These are phyloP conservation scores for Powellomyces hirtus DNA, from an alignment of 192 early-diverging fungal species.

Conservation along the genomic window DNA sequence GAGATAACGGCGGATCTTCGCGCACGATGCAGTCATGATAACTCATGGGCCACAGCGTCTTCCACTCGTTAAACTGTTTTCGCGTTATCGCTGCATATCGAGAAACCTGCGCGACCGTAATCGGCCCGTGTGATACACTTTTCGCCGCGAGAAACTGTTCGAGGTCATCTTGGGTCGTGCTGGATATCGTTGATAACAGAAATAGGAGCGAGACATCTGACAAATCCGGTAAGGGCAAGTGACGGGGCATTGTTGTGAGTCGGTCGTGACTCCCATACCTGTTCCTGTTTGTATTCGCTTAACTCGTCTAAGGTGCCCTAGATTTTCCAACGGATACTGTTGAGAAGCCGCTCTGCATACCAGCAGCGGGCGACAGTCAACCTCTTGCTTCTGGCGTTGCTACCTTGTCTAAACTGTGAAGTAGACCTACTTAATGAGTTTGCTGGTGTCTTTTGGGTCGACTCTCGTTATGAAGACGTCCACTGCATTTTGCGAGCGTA, in stretches of 20 bases:
- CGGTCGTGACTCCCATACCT: background rate
- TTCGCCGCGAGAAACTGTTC: background rate
- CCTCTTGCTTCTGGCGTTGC: no score
- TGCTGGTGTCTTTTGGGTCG: constrained; percentile 19
- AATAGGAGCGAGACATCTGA: background rate
- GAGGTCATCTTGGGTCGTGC: constrained; percentile 1
- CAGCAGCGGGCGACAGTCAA: background rate
- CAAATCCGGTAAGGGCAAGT: background rate
- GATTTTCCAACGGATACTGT: constrained; percentile 11
- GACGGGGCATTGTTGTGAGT: no score
- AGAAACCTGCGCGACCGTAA: constrained; percentile 50
- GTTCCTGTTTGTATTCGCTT: background rate
- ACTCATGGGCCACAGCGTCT: constrained; percentile 74
- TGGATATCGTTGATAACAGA: constrained; percentile 2
- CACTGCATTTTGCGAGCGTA: background rate
- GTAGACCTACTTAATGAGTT: constrained; percentile 24
- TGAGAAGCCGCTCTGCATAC: constrained; percentile 1
- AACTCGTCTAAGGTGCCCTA: constrained; percentile 24
- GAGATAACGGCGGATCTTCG: background rate
- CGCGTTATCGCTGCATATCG: constrained; percentile 61
- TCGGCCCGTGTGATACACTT: background rate
- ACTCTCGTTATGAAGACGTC: constrained; percentile 13
- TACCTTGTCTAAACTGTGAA: background rate
- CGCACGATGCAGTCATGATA: constrained; percentile 51
- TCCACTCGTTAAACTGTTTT: constrained; percentile 78